Percentiles rank a stretch among this genome's conserved stretches.
These are phyloP conservation scores for Tuber umbilicatum DNA, from an alignment of 495 filamentous ascomycete genomes.

Conservation along the genomic window DNA sequence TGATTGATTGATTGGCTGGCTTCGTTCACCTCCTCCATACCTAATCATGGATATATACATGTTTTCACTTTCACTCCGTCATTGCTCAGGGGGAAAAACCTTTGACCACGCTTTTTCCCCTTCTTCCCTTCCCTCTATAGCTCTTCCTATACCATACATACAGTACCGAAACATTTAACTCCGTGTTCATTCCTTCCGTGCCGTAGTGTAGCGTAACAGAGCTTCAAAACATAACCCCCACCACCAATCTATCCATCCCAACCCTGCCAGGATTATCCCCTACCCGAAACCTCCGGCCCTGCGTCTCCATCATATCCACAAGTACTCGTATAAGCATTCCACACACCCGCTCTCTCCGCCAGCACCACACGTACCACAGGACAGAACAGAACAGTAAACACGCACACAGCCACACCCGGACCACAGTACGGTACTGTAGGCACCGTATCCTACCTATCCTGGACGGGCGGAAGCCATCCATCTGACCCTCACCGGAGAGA, in stretches of 20 bases:
- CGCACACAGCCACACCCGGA: neutral
- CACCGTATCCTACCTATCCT: neutral
- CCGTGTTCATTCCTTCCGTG: neutral
- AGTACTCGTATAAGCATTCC: neutral
- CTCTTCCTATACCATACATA: neutral
- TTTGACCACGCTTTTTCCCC: neutral
- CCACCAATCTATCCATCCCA: neutral
- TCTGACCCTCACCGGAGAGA: neutral
- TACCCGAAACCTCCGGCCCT: neutral
- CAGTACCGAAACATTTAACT: neutral
- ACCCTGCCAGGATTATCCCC: neutral
- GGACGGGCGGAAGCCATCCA: neutral
- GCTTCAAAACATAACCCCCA: neutral
- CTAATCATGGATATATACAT: neutral
- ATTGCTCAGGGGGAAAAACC: neutral
- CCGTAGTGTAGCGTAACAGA: neutral
- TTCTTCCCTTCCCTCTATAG: neutral
- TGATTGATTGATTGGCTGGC: slow-evolving; percentile 54
- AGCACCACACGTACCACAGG: neutral
- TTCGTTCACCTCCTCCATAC: neutral
- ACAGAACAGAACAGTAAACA: neutral
- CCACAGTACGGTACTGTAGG: no score
- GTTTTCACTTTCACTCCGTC: neutral
- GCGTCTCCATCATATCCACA: neutral
- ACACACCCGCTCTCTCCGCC: neutral